These are phyloP conservation scores for Elasticomyces elasticus DNA, from an alignment of 495 filamentous ascomycete species.

Conservation along the genomic window DNA sequence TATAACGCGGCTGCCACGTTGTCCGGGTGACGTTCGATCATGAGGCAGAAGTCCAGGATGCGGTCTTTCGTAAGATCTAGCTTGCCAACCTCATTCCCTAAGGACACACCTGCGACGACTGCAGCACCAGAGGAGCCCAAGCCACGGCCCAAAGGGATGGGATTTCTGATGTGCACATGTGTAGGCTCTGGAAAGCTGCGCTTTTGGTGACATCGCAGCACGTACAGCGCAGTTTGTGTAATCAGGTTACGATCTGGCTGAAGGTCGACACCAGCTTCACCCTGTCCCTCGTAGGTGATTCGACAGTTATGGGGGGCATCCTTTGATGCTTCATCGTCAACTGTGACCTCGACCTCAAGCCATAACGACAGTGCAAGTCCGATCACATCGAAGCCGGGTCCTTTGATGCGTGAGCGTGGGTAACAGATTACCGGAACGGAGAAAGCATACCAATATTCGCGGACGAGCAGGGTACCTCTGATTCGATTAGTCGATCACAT, in stretches of 20 bases:
- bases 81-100: conserved; percentile 80
- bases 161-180: conserved; percentile 85
- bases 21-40: conserved; percentile 94
- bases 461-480: conserved; percentile 66
- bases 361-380: conserved; percentile 85
- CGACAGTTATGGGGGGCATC: conserved; percentile 66
- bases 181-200: conserved; percentile 73
- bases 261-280: conserved; percentile 65
- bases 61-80: conserved; percentile 70
- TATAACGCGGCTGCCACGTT: conserved; percentile 92
- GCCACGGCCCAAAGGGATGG: conserved; percentile 82
- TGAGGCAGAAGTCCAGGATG: conserved; percentile 87
- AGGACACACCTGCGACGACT: conserved; percentile 83
- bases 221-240: conserved; percentile 82
- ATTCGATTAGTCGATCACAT: not conserved
- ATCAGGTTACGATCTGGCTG: conserved; percentile 77
- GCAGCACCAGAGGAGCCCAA: conserved; percentile 88
- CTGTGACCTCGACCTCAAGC: conserved; percentile 70
- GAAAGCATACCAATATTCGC: conserved; percentile 69
- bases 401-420: conserved; percentile 13
- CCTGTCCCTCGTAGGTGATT: conserved; percentile 79
- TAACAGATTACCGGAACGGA: not conserved
- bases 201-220: conserved; percentile 80
- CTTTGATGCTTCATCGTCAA: conserved; percentile 43
- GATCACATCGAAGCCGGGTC: conserved; percentile 94